Percentiles rank a stretch among this genome's conserved stretches.
These are phyloP conservation scores for Williopsis jadinii DNA, from an alignment of 1,139 yeast genomes.

Conservation along the genomic window DNA sequence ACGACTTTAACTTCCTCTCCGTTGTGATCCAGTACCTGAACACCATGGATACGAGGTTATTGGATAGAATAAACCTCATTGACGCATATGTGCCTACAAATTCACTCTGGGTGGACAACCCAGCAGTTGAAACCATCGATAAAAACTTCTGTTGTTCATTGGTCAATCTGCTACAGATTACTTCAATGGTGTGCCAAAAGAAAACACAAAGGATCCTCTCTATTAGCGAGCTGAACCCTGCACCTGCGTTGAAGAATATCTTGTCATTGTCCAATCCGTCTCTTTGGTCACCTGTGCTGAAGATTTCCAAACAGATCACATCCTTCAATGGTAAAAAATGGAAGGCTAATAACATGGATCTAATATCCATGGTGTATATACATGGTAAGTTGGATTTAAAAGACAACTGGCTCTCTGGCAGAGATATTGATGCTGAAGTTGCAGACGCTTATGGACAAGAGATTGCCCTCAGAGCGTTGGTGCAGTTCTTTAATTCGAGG, in stretches of 20 bases:
- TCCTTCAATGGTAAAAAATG: slow-evolving; percentile 94
- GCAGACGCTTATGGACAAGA: slow-evolving; percentile 84
- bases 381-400: slow-evolving; percentile 64
- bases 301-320: slow-evolving; percentile 68
- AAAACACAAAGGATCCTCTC: slow-evolving; percentile 48
- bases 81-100: slow-evolving; percentile 32
- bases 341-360: slow-evolving; percentile 90
- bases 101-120: slow-evolving; percentile 37
- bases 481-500: slow-evolving; percentile 70
- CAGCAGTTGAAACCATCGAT: slow-evolving; percentile 21
- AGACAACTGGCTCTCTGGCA: slow-evolving; percentile 83
- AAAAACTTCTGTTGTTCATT: slow-evolving; percentile 34
- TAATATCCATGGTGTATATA: slow-evolving; percentile 80
- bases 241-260: slow-evolving; percentile 37
- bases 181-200: slow-evolving; percentile 39
- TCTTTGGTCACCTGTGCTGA: slow-evolving; percentile 65
- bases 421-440: slow-evolving; percentile 68
- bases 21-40: slow-evolving; percentile 32
- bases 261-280: slow-evolving; percentile 46
- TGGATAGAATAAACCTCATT: slow-evolving; percentile 34
- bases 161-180: slow-evolving; percentile 36
- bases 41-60: slow-evolving; percentile 28
- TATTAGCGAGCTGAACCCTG: slow-evolving; percentile 49
- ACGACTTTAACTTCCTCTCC: slow-evolving; percentile 64
- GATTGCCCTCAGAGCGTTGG: slow-evolving; percentile 69